Evolutionary conservation across 495 filamentous ascomycete species (phyloP).

Genomic region (Collariella sp.): DNA sequence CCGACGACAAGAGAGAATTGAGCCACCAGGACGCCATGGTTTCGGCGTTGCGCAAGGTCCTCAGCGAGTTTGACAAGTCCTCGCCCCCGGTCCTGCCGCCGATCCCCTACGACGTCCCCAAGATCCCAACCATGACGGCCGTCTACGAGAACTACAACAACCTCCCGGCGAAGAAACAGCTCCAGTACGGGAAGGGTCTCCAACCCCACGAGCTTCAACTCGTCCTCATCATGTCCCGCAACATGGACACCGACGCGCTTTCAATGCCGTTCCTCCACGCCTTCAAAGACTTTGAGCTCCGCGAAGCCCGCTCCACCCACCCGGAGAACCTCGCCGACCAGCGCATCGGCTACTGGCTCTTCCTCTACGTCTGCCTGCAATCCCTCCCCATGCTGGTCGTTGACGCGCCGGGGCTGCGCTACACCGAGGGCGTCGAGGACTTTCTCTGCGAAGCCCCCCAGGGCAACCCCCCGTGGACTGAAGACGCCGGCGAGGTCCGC

Average conservation of each 20-base stretch:
- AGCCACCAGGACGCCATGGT: slow-evolving; percentile 36
- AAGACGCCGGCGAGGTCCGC: slow-evolving; percentile 54
- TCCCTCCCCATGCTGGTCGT: slow-evolving; percentile 82
- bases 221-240: slow-evolving; percentile 67
- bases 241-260: slow-evolving; percentile 54
- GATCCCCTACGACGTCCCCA: slow-evolving; percentile 83
- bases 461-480: slow-evolving; percentile 76
- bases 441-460: slow-evolving; percentile 90
- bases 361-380: slow-evolving; percentile 86
- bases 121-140: slow-evolving; percentile 58
- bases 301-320: slow-evolving; percentile 60
- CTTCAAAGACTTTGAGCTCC: slow-evolving; percentile 77
- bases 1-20: slow-evolving; percentile 12
- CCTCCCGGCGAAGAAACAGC: slow-evolving; percentile 61
- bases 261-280: slow-evolving; percentile 59
- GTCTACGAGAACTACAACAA: slow-evolving; percentile 52
- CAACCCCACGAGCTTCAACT: slow-evolving; percentile 68
- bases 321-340: slow-evolving; percentile 67
- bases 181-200: slow-evolving; percentile 54
- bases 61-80: slow-evolving; percentile 79
- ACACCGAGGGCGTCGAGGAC: slow-evolving; percentile 79
- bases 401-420: slow-evolving; percentile 72
- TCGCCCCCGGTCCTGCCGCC: slow-evolving; percentile 84
- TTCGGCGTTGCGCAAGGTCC: slow-evolving; percentile 57
- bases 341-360: slow-evolving; percentile 84